Conservation (phyloP, 1,139 yeast genomes). For the Blastobotrys aristatus region DNA sequence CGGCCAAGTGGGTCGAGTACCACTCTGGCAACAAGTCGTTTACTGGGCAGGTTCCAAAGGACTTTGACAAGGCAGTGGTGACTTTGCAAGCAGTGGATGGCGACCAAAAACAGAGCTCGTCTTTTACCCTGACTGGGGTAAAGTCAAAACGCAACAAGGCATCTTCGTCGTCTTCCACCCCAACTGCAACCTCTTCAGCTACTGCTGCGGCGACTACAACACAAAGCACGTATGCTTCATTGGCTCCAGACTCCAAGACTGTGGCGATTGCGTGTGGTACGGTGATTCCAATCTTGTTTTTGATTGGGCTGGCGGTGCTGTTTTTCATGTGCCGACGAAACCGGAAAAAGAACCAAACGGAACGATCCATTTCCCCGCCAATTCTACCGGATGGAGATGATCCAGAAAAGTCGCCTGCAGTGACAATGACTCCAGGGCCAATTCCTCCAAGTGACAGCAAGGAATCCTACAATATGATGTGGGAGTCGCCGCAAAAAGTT, state of each 20-base stretch:
- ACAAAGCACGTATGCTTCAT: neutral
- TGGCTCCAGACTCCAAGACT: slow-evolving; percentile 35
- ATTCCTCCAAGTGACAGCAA: slow-evolving; percentile 3
- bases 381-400: slow-evolving; percentile 23
- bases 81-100: slow-evolving; percentile 48
- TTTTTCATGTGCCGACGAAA: slow-evolving; percentile 51
- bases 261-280: slow-evolving; percentile 87
- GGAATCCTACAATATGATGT: slow-evolving; percentile 16
- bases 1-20: slow-evolving; percentile 61
- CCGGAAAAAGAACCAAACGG: slow-evolving; percentile 29
- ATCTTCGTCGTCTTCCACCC: slow-evolving; percentile 20
- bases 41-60: slow-evolving; percentile 59
- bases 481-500: slow-evolving; percentile 36
- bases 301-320: slow-evolving; percentile 46
- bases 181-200: slow-evolving; percentile 15
- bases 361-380: slow-evolving; percentile 28
- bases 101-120: slow-evolving; percentile 39
- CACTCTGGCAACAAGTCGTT: slow-evolving; percentile 58
- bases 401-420: slow-evolving; percentile 10
- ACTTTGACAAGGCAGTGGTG: slow-evolving; percentile 48
- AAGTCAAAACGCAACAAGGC: slow-evolving; percentile 24
- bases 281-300: slow-evolving; percentile 60
- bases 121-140: slow-evolving; percentile 56
- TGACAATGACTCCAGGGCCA: slow-evolving; percentile 2
- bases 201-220: neutral